phyloP scores from a whole-genome alignment of 345 rosid species.

The Passiflora organensis region DNA sequence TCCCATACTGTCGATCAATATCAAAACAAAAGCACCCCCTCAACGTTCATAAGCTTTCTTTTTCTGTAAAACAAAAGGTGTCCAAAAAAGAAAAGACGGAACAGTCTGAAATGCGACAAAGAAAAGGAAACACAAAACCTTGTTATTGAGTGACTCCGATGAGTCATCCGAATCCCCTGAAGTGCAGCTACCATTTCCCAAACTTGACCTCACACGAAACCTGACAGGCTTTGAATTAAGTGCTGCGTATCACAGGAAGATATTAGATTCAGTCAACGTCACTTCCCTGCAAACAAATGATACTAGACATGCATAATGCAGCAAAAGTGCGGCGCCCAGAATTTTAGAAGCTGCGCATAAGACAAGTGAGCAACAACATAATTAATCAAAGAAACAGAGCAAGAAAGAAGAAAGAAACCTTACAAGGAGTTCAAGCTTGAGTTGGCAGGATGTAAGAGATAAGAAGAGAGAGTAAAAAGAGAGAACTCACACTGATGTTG shows the following conservation, averaged over 20 bases:
- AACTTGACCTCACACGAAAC: constrained; percentile 32
- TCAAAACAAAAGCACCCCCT: too few species aligned
- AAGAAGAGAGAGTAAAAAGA: constrained; percentile 13
- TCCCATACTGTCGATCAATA: too few species aligned
- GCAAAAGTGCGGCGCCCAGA: too few species aligned
- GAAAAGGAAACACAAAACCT: constrained; percentile 21
- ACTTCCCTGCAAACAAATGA: neutral
- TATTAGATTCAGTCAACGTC: neutral
- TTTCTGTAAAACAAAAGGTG: neutral
- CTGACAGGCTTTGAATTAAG: constrained; percentile 23
- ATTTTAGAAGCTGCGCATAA: neutral
- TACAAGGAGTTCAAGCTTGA: neutral
- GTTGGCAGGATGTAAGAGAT: neutral
- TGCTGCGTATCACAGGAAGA: constrained; percentile 11
- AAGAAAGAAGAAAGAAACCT: neutral
- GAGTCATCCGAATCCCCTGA: constrained; percentile 21
- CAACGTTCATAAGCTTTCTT: too few species aligned
- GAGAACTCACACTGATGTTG: constrained; percentile 25
- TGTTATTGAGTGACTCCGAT: constrained; percentile 12
- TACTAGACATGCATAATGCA: neutral
- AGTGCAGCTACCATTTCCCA: constrained; percentile 23
- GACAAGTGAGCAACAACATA: too few species aligned
- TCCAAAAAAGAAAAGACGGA: neutral
- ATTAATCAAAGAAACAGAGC: too few species aligned
- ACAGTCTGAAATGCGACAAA: neutral